These are phyloP conservation scores for Aciculosporium take DNA, from an alignment of 2,329 filamentous ascomycete species.

Conservation along the genomic window DNA sequence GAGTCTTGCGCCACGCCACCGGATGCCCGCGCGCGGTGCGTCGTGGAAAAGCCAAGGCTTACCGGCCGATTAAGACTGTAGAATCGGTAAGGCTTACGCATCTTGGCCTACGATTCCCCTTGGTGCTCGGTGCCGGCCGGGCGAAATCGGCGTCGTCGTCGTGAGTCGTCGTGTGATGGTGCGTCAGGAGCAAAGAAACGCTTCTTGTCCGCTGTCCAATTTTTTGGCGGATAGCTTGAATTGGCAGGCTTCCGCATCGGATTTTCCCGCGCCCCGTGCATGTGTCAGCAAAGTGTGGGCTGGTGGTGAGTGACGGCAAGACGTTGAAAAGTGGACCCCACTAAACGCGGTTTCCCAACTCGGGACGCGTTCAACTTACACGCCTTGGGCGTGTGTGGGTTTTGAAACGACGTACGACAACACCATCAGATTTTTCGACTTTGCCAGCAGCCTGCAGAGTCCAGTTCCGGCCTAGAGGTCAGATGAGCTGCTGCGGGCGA, in stretches of 20 bases:
- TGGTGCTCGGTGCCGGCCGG: constrained; percentile 4
- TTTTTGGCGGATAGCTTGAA: constrained; percentile 15
- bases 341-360: constrained; percentile 14
- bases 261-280: constrained; percentile 15
- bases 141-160: constrained; percentile 3
- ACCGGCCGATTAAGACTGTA: constrained; percentile 54
- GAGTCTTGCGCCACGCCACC: neutral
- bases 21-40: neutral
- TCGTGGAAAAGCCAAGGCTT: no score
- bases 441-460: no score
- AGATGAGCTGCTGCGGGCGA: no score
- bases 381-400: neutral
- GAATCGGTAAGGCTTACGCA: constrained; percentile 45
- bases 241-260: constrained; percentile 10
- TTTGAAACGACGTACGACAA: no score
- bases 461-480: no score
- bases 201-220: constrained; percentile 11
- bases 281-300: neutral
- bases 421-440: no score
- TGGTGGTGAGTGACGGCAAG: constrained; percentile 3
- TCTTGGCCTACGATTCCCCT: constrained; percentile 22
- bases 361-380: constrained; percentile 5
- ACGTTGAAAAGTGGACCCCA: constrained; percentile 9
- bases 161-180: no score
- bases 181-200: constrained; percentile 2